These are phyloP conservation scores for Vaccinium macrocarpon DNA, from an alignment of 148 eudicot species.

Conservation along the genomic window DNA sequence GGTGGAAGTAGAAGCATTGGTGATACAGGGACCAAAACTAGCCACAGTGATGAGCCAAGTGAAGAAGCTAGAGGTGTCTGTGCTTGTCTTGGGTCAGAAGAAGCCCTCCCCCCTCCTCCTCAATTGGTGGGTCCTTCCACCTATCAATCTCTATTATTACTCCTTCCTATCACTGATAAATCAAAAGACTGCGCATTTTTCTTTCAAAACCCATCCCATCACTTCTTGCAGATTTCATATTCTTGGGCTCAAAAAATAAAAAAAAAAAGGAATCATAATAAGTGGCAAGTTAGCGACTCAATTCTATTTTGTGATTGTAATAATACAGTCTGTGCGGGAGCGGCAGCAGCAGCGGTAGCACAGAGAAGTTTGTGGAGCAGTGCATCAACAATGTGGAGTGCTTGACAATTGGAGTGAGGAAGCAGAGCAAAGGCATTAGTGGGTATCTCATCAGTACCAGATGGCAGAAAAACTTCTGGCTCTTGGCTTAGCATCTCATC, in stretches of 20 bases:
- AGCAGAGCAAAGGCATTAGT: slow-evolving; percentile 83
- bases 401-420: slow-evolving; percentile 84
- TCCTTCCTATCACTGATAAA: neutral
- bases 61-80: slow-evolving; percentile 61
- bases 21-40: slow-evolving; percentile 52
- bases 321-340: slow-evolving; percentile 60
- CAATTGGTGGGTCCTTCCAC: neutral
- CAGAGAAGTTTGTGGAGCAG: slow-evolving; percentile 84
- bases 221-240: neutral
- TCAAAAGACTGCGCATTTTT: neutral
- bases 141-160: neutral
- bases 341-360: slow-evolving; percentile 28
- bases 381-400: slow-evolving; percentile 86
- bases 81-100: slow-evolving; percentile 32
- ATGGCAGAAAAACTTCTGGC: slow-evolving; percentile 99
- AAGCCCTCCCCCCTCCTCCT: slow-evolving; percentile 18
- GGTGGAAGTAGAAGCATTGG: slow-evolving; percentile 62
- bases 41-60: slow-evolving; percentile 58
- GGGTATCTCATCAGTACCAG: slow-evolving; percentile 95
- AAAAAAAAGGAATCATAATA: too few species aligned
- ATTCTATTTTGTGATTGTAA: too few species aligned
- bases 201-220: neutral
- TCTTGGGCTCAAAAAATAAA: neutral
- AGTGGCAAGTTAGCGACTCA: too few species aligned
- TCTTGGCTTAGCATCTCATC: slow-evolving; percentile 51